Percentiles rank a stretch among this genome's conserved stretches.
phyloP scores from a whole-genome alignment of 805 yeast species.

The Hanseniaspora guilliermondii region DNA sequence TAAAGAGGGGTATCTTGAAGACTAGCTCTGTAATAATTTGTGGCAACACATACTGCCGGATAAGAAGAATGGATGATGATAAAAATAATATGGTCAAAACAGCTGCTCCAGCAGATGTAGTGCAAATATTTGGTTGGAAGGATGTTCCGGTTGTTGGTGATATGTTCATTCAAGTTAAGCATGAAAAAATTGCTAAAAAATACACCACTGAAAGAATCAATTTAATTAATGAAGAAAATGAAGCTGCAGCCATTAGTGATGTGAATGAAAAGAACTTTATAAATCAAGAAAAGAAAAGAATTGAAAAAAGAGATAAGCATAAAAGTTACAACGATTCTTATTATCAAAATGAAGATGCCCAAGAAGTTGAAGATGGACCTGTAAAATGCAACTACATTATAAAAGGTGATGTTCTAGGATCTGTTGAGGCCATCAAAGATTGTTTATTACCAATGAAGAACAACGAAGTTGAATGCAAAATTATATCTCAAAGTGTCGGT shows the following conservation, averaged over 20 bases:
- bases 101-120: slow-evolving; percentile 70
- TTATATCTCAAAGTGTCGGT: slow-evolving; percentile 70
- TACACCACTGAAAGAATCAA: slow-evolving; percentile 56
- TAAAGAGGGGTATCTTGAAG: slow-evolving; percentile 64
- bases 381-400: slow-evolving; percentile 48
- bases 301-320: slow-evolving; percentile 16
- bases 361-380: slow-evolving; percentile 23
- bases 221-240: slow-evolving; percentile 45
- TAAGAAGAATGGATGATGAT: slow-evolving; percentile 66
- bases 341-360: slow-evolving; percentile 26
- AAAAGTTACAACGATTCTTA: slow-evolving; percentile 42
- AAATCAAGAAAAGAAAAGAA: slow-evolving; percentile 33
- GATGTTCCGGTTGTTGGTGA: slow-evolving; percentile 88
- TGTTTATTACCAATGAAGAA: slow-evolving; percentile 75
- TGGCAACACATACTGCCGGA: slow-evolving; percentile 77
- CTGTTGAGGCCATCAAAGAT: slow-evolving; percentile 84
- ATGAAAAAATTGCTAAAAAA: slow-evolving; percentile 62
- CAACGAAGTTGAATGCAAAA: slow-evolving; percentile 61
- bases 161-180: slow-evolving; percentile 59
- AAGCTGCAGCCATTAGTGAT: slow-evolving; percentile 51
- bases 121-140: slow-evolving; percentile 89
- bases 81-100: slow-evolving; percentile 47
- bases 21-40: slow-evolving; percentile 68
- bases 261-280: slow-evolving; percentile 43
- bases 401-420: slow-evolving; percentile 88